phyloP scores from a whole-genome alignment of 2,329 filamentous ascomycete species.

The Grosmannia clavigera region DNA sequence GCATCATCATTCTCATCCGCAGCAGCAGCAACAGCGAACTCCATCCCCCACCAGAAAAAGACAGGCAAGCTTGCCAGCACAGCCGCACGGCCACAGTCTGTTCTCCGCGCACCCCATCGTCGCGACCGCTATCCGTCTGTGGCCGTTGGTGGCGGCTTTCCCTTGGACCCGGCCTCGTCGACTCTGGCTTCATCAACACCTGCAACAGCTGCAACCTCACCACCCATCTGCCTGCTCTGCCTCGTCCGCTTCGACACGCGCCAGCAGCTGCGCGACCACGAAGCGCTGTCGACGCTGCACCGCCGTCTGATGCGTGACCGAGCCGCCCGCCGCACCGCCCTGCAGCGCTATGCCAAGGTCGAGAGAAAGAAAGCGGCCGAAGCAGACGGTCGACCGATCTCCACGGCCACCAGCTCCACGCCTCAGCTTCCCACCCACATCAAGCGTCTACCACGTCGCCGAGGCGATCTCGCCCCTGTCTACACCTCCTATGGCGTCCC shows the following conservation, averaged over 20 bases:
- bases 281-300: slow-evolving; percentile 15
- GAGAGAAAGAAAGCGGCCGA: slow-evolving; percentile 14
- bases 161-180: not conserved
- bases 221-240: slow-evolving; percentile 41
- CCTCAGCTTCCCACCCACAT: slow-evolving; percentile 3
- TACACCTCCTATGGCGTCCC: slow-evolving; percentile 40
- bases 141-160: slow-evolving; percentile 34
- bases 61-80: not conserved
- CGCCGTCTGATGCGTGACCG: slow-evolving; percentile 11
- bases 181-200: too few relatives aligned
- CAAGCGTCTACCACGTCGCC: slow-evolving; percentile 16
- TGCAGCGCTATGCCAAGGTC: slow-evolving; percentile 7
- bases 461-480: slow-evolving; percentile 22
- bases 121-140: slow-evolving; percentile 38
- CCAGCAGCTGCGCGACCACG: slow-evolving; percentile 18
- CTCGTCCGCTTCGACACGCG: slow-evolving; percentile 42
- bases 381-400: not conserved
- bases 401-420: not conserved
- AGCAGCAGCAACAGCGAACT: not conserved
- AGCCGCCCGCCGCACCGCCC: slow-evolving; percentile 1
- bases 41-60: not conserved
- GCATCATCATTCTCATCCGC: slow-evolving; percentile 10
- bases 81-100: not conserved
- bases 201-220: not conserved
- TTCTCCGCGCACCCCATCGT: slow-evolving; percentile 15